Evolutionary conservation across 495 filamentous ascomycete genomes (phyloP).

Genomic region (Neohortaea acidophila): DNA sequence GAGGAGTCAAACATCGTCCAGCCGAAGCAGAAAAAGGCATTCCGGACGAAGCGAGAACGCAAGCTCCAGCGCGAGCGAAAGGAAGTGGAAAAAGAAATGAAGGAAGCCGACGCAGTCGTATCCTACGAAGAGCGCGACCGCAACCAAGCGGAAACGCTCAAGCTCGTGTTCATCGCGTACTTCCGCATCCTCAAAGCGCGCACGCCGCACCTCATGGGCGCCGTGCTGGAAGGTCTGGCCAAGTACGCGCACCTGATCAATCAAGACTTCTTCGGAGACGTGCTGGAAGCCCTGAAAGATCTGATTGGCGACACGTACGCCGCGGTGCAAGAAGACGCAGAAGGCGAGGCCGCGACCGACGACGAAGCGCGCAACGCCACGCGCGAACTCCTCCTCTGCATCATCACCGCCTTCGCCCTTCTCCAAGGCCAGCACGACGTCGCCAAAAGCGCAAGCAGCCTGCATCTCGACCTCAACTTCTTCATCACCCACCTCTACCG

Average conservation of each 20-base stretch:
- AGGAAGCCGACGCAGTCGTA: slow-evolving; percentile 76
- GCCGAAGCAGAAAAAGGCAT: slow-evolving; percentile 53
- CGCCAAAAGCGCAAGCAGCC: slow-evolving; percentile 42
- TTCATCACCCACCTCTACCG: slow-evolving; percentile 89
- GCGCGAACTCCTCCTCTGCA: slow-evolving; percentile 83
- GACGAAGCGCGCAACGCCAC: slow-evolving; percentile 46
- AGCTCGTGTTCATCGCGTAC: slow-evolving; percentile 86
- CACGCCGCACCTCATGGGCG: slow-evolving; percentile 70
- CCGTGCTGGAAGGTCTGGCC: slow-evolving; percentile 80
- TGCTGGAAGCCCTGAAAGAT: slow-evolving; percentile 86
- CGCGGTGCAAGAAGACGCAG: slow-evolving; percentile 24
- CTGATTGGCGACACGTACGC: slow-evolving; percentile 56
- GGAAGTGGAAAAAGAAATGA: slow-evolving; percentile 81
- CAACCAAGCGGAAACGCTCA: slow-evolving; percentile 86
- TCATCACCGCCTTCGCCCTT: slow-evolving; percentile 85
- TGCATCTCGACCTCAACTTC: slow-evolving; percentile 83
- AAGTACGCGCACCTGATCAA: slow-evolving; percentile 93
- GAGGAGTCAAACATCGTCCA: slow-evolving; percentile 34
- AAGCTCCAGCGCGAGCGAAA: slow-evolving; percentile 71
- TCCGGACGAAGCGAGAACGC: slow-evolving; percentile 57
- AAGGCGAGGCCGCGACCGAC: slow-evolving; percentile 32
- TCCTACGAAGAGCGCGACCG: slow-evolving; percentile 81
- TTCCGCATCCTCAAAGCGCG: slow-evolving; percentile 84
- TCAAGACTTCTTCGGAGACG: slow-evolving; percentile 92
- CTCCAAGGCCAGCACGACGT: slow-evolving; percentile 68